These are phyloP conservation scores for Starmera caribaea DNA, from an alignment of 805 yeast genomes.

Conservation along the genomic window DNA sequence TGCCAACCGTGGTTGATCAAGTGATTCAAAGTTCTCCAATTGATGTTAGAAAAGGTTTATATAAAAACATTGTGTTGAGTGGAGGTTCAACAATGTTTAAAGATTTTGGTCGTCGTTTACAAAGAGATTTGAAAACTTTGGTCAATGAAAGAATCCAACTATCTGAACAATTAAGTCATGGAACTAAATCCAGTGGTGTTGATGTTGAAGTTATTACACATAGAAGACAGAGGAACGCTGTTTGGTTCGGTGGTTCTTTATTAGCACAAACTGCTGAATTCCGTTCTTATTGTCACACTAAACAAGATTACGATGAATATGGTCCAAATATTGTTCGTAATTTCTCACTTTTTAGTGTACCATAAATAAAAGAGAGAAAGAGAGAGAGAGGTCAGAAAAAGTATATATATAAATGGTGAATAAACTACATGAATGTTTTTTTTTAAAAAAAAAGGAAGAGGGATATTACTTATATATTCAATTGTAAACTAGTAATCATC, in stretches of 20 bases:
- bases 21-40: constrained; percentile 94
- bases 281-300: constrained; percentile 92
- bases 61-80: constrained; percentile 88
- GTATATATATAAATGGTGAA: neutral
- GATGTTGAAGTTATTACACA: constrained; percentile 96
- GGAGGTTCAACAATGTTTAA: constrained; percentile 99
- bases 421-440: neutral
- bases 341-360: constrained; percentile 89
- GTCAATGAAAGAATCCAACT: constrained; percentile 82
- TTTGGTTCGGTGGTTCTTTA: constrained; percentile 98
- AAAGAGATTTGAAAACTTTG: constrained; percentile 81
- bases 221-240: constrained; percentile 96
- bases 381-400: neutral
- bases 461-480: too few species aligned
- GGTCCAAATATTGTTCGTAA: constrained; percentile 98
- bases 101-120: constrained; percentile 95
- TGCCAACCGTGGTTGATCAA: constrained; percentile 91
- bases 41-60: constrained; percentile 94
- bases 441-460: neutral
- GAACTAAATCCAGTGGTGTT: constrained; percentile 80
- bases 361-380: constrained; percentile 27
- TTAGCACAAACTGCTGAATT: constrained; percentile 97
- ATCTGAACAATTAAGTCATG: constrained; percentile 62
- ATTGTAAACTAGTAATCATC: constrained; percentile 55
- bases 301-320: constrained; percentile 93